Percentiles rank a stretch among this genome's conserved stretches.
Evolutionary conservation across 192 early-diverging fungal genomes (phyloP).

Genomic region (Backusella liffmaniae): DNA sequence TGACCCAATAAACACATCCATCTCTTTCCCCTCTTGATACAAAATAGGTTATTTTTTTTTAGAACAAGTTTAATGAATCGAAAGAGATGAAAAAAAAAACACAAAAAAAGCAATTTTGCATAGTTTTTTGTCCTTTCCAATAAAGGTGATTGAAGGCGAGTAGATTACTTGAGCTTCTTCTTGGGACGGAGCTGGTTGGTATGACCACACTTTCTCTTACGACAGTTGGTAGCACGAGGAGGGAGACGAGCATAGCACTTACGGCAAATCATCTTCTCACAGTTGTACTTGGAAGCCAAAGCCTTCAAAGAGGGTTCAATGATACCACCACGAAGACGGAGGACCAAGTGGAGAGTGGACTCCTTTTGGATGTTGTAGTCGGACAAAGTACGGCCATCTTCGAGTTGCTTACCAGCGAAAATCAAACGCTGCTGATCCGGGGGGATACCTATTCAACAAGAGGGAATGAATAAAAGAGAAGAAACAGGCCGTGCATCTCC

Average conservation of each 20-base stretch:
- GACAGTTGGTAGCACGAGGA: constrained; percentile 99
- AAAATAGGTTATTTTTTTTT: neutral
- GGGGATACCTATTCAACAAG: constrained; percentile 69
- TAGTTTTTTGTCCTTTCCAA: neutral
- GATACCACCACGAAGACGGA: constrained; percentile 95
- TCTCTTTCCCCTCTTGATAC: neutral
- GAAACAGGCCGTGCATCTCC: too few relatives aligned
- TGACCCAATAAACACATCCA: too few relatives aligned
- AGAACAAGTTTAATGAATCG: neutral
- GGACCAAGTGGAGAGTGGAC: constrained; percentile 95
- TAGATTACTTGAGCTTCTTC: constrained; percentile 78
- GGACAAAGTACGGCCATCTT: constrained; percentile 95
- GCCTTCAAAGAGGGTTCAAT: constrained; percentile 99
- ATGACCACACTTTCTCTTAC: constrained; percentile 99
- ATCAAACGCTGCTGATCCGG: constrained; percentile 99
- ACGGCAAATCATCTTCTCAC: constrained; percentile 99
- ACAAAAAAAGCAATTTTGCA: neutral
- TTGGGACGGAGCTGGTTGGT: constrained; percentile 99
- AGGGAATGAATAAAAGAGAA: neutral
- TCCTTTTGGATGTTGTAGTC: constrained; percentile 99
- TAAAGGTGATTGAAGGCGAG: neutral
- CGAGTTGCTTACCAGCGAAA: constrained; percentile 99
- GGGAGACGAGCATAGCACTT: constrained; percentile 99
- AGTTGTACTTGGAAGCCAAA: constrained; percentile 99
- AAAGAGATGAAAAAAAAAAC: neutral